These are phyloP conservation scores for Hypsizygus marmoreus DNA, from an alignment of 768 basidiomycete species.

Conservation along the genomic window DNA sequence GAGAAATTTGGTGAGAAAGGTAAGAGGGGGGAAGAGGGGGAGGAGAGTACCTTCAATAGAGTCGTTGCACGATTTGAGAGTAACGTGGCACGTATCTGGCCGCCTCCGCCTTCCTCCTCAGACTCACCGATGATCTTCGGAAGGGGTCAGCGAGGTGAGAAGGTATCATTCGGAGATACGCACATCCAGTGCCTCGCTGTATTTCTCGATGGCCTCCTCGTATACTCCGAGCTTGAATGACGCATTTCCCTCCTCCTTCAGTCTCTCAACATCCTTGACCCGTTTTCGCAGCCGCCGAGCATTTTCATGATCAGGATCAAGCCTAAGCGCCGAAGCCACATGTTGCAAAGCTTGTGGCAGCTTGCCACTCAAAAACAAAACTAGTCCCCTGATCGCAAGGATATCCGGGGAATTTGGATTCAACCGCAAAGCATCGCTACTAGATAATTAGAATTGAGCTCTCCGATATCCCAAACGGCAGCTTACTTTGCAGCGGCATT, in stretches of 20 bases:
- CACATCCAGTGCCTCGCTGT: conserved; percentile 73
- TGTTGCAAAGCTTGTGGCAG: conserved; percentile 75
- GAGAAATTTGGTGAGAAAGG: conserved; percentile 12
- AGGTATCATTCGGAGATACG: conserved; percentile 15
- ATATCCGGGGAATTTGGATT: conserved; percentile 78
- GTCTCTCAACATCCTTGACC: conserved; percentile 77
- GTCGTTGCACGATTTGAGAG: conserved; percentile 86
- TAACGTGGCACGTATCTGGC: conserved; percentile 77
- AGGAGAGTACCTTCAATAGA: conserved; percentile 59
- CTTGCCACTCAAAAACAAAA: conserved; percentile 74
- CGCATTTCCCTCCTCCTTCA: conserved; percentile 84
- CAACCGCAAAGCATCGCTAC: conserved; percentile 73
- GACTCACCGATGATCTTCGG: conserved; percentile 64
- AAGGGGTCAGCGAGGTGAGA: not conserved
- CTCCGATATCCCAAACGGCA: too few relatives aligned
- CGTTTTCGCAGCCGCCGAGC: conserved; percentile 75
- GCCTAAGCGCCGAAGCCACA: conserved; percentile 65
- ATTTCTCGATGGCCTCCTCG: conserved; percentile 66
- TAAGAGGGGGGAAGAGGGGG: not conserved
- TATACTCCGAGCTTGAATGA: conserved; percentile 67
- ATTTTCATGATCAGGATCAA: conserved; percentile 75
- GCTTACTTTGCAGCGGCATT: conserved; percentile 73
- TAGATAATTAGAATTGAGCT: not conserved
- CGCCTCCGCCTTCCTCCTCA: conserved; percentile 76
- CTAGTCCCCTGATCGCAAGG: conserved; percentile 73